Base-by-base conservation (phyloP, 2,329 filamentous ascomycete species). In the Chrysoporthe cubensis region DNA sequence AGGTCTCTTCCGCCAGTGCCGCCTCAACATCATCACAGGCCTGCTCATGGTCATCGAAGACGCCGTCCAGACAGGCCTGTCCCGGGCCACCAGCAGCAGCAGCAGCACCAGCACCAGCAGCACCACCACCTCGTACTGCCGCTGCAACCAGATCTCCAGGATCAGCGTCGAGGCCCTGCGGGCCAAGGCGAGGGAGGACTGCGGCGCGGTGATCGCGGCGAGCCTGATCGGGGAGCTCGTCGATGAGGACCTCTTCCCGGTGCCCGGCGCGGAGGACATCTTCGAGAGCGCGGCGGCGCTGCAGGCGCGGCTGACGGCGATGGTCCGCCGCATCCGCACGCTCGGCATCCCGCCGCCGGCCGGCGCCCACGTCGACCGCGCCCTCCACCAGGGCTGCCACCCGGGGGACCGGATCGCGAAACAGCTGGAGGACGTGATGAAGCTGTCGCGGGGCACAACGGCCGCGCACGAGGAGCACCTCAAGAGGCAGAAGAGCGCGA, bases 111-210 rank as follows among this genome's bases (percentile, higher is more conserved):
- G 26, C 26, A 26, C 1, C 26, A 26, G 26, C 26, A 26, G 26
- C 26, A 26, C 26, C 21, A 57, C 16, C 9, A 4, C 56, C 34
- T 14, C 56, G 7, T 43, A 42, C 37, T 59, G 56, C 18, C 56
- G 37, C 4, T 42, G 56, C 56, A 42, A 13, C 11, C 34, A 42
- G 34, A 14, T 59, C 13, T 59, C 34, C 34, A 11, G 11, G 18
- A 7, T 59, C 4, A 0, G 37, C 11, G 9, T 34, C 34, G 56
- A 42, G 34, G 11, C 37, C 4, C 14, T 16, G 21, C 34, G 56
- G 13, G n/a, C 18, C 34, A 59, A 59, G n/a, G 56, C 37, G 16
- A 14, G 56, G 18, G 56, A 34, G 14, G 56, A 59, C 56, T 59
- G 56, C 56, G 21, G 8, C 37, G 37, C 34, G 34, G 56, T 34